Evolutionary conservation across 1,284 basidiomycete species (phyloP), one percentile per base, ranked within the genome.

Genomic region (Fomes fomentarius): DNA sequence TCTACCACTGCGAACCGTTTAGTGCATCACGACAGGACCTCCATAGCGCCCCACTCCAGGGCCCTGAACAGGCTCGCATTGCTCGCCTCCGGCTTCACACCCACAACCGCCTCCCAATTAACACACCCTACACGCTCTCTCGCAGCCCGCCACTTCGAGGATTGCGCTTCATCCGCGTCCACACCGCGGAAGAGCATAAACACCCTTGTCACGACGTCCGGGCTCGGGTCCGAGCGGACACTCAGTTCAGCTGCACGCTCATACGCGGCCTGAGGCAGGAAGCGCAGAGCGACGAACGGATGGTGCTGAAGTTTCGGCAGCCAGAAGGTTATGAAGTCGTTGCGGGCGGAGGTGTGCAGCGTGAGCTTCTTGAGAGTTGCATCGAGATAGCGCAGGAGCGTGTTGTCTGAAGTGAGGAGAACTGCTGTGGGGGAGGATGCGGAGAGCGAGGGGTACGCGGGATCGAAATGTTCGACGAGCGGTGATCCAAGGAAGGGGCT

Each of bases 151-250:
- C 70, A 72, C 2, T 22, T 26, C 7, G 28, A 72, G 1, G 25
- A 25, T 9, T 34, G 47, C 2, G 65, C 21, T 5, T 70, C 62
- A 3, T 56, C 60, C 17, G 67, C 58, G 3, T 54, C 34, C 7
- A 79, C 64, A 7, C 74, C 75, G n/a, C 66, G 64, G 67, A 78
- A 79, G 8, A 80, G 62, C 74, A 81, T 76, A 57, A 79, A 79
- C 4, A 80, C 68, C 6, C 78, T 72, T 0, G 71, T 76, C 10
- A 75, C 65, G 24, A 76, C 67, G 50, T 78, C 76, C 11, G 79
- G 79, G 28, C 9, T n/a, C 5, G 40, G 48, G 40, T 21, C 25
- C 28, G 28, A 30, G 12, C 12, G 6, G 15, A 43, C 41, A 14
- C 17, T 12, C 5, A 50, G 40, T 9, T 22, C 39, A 21, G 41